A percentile compares a stretch with the other conserved stretches of the same genome.
These are phyloP conservation scores for Diutina catenulata DNA, from an alignment of 1,139 yeast species.

Conservation along the genomic window DNA sequence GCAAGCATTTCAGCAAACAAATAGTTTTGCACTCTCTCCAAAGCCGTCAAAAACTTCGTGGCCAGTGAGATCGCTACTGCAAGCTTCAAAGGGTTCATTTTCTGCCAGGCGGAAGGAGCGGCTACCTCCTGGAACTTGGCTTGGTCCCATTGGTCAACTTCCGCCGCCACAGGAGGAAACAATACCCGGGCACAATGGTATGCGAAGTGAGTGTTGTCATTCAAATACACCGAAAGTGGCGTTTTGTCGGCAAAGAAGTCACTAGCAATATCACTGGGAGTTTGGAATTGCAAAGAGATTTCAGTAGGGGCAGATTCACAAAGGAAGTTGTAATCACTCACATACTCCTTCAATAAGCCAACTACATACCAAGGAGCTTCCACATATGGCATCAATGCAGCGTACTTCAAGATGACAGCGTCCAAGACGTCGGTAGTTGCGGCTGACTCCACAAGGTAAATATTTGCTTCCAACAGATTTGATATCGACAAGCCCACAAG, in stretches of 20 bases:
- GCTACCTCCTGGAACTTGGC: background rate
- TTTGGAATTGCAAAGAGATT: background rate
- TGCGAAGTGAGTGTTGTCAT: background rate
- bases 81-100: conserved; percentile 20
- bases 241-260: background rate
- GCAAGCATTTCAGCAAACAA: conserved; percentile 61
- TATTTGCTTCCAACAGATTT: conserved; percentile 31
- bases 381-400: no score
- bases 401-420: no score
- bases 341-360: conserved; percentile 9
- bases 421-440: no score
- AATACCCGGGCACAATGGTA: conserved; percentile 2
- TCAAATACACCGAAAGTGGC: background rate
- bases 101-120: no score
- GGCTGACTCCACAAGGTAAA: conserved; percentile 22
- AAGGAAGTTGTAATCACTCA: conserved; percentile 14
- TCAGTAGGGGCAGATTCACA: background rate
- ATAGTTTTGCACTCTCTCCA: conserved; percentile 46
- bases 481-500: conserved; percentile 23
- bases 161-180: background rate
- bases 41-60: conserved; percentile 19
- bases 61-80: conserved; percentile 25
- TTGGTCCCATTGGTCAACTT: background rate
- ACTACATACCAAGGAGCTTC: background rate
- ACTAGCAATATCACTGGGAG: background rate